Evolutionary conservation across 768 basidiomycete species (phyloP).

Genomic region (Kwoniella dejecticola): DNA sequence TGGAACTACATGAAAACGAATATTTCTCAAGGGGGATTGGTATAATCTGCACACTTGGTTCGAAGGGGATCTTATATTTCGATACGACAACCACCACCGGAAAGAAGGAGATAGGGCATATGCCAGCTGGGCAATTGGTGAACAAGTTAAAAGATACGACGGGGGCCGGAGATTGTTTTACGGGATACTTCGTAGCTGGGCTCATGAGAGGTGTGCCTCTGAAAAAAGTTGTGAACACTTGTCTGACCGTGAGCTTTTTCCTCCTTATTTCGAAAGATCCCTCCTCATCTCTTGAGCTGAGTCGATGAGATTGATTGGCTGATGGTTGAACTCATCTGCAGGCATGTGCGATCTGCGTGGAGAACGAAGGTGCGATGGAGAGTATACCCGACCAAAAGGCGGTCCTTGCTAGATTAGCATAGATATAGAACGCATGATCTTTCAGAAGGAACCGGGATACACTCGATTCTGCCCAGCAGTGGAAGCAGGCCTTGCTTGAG

Average conservation of each 20-base stretch:
- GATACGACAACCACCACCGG: not conserved
- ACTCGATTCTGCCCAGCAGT: too few relatives aligned
- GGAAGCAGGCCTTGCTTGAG: too few relatives aligned
- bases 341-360: slow-evolving; percentile 55
- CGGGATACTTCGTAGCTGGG: slow-evolving; percentile 53
- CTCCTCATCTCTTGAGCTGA: not conserved
- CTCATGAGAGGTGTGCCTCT: slow-evolving; percentile 40
- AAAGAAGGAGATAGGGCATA: slow-evolving; percentile 18
- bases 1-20: slow-evolving; percentile 16
- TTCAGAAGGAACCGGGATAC: too few relatives aligned
- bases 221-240: slow-evolving; percentile 37
- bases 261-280: too few relatives aligned
- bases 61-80: slow-evolving; percentile 42
- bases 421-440: not conserved
- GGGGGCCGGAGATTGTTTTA: slow-evolving; percentile 56
- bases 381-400: slow-evolving; percentile 23
- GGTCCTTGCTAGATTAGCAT: not conserved
- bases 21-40: slow-evolving; percentile 15
- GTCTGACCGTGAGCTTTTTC: slow-evolving; percentile 46
- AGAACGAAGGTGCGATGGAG: slow-evolving; percentile 52
- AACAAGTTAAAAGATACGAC: slow-evolving; percentile 51
- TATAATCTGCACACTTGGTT: slow-evolving; percentile 52
- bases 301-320: not conserved
- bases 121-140: slow-evolving; percentile 44
- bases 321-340: slow-evolving; percentile 4